Conservation (phyloP, 169 alveolate genomes). For the Cryptosporidium felis region DNA sequence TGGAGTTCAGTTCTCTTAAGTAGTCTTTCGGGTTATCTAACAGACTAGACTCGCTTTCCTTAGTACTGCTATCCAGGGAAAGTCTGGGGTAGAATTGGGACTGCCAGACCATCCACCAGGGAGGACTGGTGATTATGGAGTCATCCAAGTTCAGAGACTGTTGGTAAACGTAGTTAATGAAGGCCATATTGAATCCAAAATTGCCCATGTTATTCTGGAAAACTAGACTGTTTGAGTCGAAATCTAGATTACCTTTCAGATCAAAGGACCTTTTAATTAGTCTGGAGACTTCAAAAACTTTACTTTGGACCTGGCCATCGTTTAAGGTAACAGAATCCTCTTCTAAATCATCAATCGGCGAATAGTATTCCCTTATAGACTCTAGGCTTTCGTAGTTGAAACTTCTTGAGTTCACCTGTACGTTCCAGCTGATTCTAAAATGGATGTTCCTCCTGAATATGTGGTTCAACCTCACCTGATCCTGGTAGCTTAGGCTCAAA, state of each 20-base stretch:
- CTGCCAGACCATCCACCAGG: slow-evolving; percentile 72
- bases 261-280: neutral
- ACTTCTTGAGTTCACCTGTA: neutral
- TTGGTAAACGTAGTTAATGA: slow-evolving; percentile 29
- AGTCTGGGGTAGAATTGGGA: slow-evolving; percentile 24
- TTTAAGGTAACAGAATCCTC: neutral
- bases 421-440: neutral
- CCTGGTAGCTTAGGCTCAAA: slow-evolving; percentile 1
- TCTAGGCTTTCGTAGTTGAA: neutral
- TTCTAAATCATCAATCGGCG: neutral
- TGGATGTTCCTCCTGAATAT: neutral
- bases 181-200: slow-evolving; percentile 48
- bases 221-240: neutral
- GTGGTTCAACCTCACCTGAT: neutral
- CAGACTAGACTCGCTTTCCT: neutral
- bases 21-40: neutral
- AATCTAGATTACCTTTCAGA: slow-evolving; percentile 21
- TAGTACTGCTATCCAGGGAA: neutral
- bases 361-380: neutral
- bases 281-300: neutral
- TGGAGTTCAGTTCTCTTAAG: neutral
- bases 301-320: neutral
- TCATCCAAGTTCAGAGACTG: slow-evolving; percentile 32
- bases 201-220: slow-evolving; percentile 35
- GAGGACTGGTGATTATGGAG: slow-evolving; percentile 9